A percentile compares a stretch with the other conserved stretches of the same genome.
Conservation (phyloP, 2,329 filamentous ascomycete species). For the Colletotrichum phormii region DNA sequence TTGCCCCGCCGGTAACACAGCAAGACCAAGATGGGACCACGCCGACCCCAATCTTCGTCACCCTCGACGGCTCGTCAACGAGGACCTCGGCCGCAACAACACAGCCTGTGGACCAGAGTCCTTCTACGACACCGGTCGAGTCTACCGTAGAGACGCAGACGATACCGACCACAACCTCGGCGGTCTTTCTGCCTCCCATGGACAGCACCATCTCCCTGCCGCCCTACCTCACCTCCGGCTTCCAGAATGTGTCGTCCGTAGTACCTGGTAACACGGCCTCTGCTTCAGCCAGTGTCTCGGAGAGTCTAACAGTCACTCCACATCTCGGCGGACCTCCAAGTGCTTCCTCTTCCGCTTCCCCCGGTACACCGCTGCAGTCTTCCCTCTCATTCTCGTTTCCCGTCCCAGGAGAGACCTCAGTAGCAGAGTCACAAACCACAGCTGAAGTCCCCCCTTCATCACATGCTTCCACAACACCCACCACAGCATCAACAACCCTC, state of each 20-base stretch:
- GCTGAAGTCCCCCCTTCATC: neutral
- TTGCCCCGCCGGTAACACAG: neutral
- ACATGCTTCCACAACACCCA: neutral
- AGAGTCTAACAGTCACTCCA: neutral
- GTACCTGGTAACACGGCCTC: neutral
- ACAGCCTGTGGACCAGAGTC: neutral
- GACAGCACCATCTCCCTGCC: conserved; percentile 31
- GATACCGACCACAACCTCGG: neutral
- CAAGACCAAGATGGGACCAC: conserved; percentile 30
- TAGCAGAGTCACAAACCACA: neutral
- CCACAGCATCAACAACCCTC: neutral
- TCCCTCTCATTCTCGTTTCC: conserved; percentile 31
- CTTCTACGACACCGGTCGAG: neutral
- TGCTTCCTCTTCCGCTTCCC: neutral
- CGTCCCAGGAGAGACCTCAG: conserved; percentile 1
- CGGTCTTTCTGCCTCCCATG: conserved; percentile 10
- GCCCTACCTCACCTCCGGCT: conserved; percentile 1
- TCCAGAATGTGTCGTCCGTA: conserved; percentile 6
- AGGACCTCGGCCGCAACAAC: conserved; percentile 3
- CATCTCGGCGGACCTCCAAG: neutral
- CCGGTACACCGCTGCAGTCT: conserved; percentile 10
- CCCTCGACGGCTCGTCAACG: conserved; percentile 16
- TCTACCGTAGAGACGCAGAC: neutral
- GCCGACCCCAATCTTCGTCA: conserved; percentile 36
- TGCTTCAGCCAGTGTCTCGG: neutral